Conservation (phyloP, 345 rosid genomes). For the Arabis alpina region DNA sequence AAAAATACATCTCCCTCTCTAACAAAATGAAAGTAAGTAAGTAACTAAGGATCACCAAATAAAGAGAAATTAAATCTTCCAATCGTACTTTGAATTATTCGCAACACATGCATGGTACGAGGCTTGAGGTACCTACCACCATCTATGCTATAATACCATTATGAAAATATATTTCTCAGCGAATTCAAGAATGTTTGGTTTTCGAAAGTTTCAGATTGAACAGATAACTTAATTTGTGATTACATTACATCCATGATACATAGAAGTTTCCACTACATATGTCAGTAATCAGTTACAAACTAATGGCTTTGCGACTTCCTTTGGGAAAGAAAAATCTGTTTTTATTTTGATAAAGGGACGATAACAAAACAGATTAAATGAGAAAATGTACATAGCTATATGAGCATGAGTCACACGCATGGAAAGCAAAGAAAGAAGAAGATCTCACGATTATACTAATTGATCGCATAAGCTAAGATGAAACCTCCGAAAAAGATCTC, state of each 20-base stretch:
- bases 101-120: neutral
- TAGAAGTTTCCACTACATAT: no score
- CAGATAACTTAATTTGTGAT: no score
- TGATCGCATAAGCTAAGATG: slow-evolving; percentile 1
- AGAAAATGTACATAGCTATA: slow-evolving; percentile 3
- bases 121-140: neutral
- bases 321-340: neutral
- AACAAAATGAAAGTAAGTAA: neutral
- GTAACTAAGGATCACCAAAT: neutral
- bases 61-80: no score
- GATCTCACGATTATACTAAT: neutral
- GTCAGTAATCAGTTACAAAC: neutral
- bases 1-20: neutral
- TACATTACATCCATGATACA: no score
- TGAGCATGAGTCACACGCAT: slow-evolving; percentile 4
- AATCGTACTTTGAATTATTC: neutral
- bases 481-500: slow-evolving; percentile 7
- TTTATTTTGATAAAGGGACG: slow-evolving; percentile 7
- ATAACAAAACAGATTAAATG: neutral
- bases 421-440: neutral
- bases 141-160: no score
- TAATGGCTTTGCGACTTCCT: neutral
- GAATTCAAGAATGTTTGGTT: no score
- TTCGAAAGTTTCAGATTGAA: no score
- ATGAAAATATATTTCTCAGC: no score